Percentiles rank a stretch among this genome's conserved stretches.
These are phyloP conservation scores for Nannochloropsis gaditana DNA, from an alignment of 108 stramenopile genomes.

Conservation along the genomic window DNA sequence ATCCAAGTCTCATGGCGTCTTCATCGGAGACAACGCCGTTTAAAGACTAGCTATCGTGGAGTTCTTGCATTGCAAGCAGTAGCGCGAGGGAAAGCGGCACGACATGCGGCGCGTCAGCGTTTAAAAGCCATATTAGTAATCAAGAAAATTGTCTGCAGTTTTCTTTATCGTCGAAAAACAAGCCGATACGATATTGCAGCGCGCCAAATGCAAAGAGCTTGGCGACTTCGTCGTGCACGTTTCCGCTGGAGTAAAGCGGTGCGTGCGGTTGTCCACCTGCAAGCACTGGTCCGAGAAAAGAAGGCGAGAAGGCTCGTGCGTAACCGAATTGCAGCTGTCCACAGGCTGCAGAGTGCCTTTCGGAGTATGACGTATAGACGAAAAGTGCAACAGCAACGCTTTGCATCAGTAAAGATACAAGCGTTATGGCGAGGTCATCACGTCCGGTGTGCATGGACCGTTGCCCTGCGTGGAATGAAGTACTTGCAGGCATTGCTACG, in stretches of 20 bases:
- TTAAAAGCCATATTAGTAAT: neutral
- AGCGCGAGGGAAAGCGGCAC: neutral
- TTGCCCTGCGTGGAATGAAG: neutral
- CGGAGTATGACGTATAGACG: neutral
- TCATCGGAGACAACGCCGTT: neutral
- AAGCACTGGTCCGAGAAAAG: neutral
- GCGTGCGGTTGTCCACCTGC: neutral
- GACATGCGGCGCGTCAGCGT: neutral
- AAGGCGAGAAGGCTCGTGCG: neutral
- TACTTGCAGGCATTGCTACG: neutral
- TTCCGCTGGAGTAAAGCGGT: neutral
- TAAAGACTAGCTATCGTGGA: neutral
- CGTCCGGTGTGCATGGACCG: neutral
- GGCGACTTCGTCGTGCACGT: neutral
- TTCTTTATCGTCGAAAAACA: neutral
- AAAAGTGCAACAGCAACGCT: neutral
- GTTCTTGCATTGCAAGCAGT: neutral
- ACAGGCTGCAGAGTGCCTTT: neutral
- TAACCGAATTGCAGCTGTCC: neutral
- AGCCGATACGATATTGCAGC: neutral
- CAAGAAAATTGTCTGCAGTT: neutral
- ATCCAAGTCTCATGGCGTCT: neutral
- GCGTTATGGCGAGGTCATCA: neutral
- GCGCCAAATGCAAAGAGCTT: neutral
- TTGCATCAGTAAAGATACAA: neutral